phyloP scores from a whole-genome alignment of 2,329 filamentous ascomycete genomes.

The Colletotrichum sp. region DNA sequence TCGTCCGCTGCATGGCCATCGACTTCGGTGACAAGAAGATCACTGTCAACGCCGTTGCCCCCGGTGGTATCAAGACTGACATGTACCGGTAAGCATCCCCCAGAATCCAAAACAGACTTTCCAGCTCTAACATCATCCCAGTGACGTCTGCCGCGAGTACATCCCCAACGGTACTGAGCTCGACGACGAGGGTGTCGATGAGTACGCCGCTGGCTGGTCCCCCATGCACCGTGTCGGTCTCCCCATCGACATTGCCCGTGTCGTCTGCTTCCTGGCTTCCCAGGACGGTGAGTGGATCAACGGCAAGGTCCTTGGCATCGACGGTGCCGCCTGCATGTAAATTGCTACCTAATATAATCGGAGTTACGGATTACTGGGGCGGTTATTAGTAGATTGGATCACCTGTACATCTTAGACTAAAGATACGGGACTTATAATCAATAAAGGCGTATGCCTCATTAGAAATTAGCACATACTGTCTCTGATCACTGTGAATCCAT shows the following conservation, averaged over 20 bases:
- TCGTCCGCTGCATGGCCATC: conserved; percentile 76
- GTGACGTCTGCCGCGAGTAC: conserved; percentile 66
- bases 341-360: neutral
- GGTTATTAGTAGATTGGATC: conserved; percentile 9
- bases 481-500: neutral
- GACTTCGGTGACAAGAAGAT: conserved; percentile 72
- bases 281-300: conserved; percentile 54
- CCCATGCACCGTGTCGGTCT: conserved; percentile 70
- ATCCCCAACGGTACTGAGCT: conserved; percentile 63
- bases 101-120: neutral
- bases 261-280: conserved; percentile 60
- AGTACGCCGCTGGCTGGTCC: conserved; percentile 49
- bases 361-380: neutral
- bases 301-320: conserved; percentile 38
- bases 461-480: neutral
- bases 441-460: conserved; percentile 6
- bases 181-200: conserved; percentile 63
- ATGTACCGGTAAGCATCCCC: neutral
- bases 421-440: neutral
- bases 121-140: neutral
- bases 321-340: conserved; percentile 25
- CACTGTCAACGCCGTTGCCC: conserved; percentile 71
- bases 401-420: conserved; percentile 15
- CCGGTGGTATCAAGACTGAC: conserved; percentile 67
- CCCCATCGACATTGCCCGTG: conserved; percentile 70